Percentiles rank a stretch among this genome's conserved stretches.
Evolutionary conservation across 1,284 basidiomycete species (phyloP).

Genomic region (Trichosporon sp.): DNA sequence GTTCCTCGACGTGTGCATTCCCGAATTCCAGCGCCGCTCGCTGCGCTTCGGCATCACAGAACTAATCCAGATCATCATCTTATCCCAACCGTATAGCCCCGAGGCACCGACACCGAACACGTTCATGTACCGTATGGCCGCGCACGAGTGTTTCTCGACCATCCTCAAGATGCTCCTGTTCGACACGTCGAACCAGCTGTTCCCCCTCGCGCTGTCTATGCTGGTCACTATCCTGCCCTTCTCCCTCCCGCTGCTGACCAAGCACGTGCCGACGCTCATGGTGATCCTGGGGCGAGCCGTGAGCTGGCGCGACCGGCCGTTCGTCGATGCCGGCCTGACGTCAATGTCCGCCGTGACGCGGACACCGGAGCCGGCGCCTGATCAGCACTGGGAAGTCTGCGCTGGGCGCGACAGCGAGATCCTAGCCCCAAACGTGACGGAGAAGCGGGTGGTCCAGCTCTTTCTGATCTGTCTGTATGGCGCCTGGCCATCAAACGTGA

Average conservation of each 20-base stretch:
- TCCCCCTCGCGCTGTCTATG: constrained; percentile 29
- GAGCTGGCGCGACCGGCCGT: constrained; percentile 41
- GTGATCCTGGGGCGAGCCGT: constrained; percentile 36
- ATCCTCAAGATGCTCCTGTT: constrained; percentile 29
- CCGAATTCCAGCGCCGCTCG: constrained; percentile 10
- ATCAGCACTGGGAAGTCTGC: constrained; percentile 23
- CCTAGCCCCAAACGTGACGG: constrained; percentile 5
- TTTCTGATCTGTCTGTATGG: constrained; percentile 35
- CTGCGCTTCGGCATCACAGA: constrained; percentile 23
- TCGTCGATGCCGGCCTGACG: constrained; percentile 24
- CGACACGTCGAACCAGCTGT: constrained; percentile 40
- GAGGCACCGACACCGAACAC: constrained; percentile 21
- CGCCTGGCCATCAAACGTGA: constrained; percentile 45
- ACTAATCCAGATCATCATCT: constrained; percentile 27
- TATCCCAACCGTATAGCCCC: constrained; percentile 25
- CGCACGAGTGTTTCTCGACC: constrained; percentile 20
- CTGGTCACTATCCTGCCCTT: constrained; percentile 36
- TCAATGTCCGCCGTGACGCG: constrained; percentile 23
- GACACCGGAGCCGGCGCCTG: constrained; percentile 25
- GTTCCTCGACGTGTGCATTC: constrained; percentile 14
- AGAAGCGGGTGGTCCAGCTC: constrained; percentile 28
- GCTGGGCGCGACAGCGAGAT: neutral
- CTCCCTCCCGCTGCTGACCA: constrained; percentile 25
- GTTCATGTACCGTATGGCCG: constrained; percentile 26
- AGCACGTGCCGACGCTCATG: constrained; percentile 37